Conservation (phyloP, 2,329 filamentous ascomycete species). For the Pseudogymnoascus sp. region DNA sequence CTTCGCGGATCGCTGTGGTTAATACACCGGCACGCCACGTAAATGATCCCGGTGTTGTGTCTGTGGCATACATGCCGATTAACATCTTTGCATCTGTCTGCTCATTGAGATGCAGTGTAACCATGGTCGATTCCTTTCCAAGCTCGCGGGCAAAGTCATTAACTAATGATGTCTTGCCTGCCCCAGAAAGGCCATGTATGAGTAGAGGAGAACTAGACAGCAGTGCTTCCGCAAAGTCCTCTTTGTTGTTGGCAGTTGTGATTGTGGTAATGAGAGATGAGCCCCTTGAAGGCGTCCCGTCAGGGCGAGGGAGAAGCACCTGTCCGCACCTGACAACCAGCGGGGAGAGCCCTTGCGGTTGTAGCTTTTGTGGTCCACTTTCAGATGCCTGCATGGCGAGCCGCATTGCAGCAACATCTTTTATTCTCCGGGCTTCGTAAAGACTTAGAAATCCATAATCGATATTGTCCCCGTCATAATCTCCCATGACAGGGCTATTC, state of each 20-base stretch:
- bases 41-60: slow-evolving; percentile 79
- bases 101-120: slow-evolving; percentile 93
- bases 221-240: slow-evolving; percentile 58
- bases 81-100: slow-evolving; percentile 97
- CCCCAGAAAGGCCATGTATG: slow-evolving; percentile 73
- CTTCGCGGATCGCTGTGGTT: slow-evolving; percentile 87
- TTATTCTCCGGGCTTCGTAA: slow-evolving; percentile 39
- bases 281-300: slow-evolving; percentile 37
- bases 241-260: slow-evolving; percentile 66
- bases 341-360: slow-evolving; percentile 42
- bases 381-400: neutral
- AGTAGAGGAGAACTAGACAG: slow-evolving; percentile 64
- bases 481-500: slow-evolving; percentile 52
- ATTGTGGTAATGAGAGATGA: slow-evolving; percentile 58
- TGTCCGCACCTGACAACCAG: slow-evolving; percentile 57
- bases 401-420: slow-evolving; percentile 16
- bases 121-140: slow-evolving; percentile 71
- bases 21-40: slow-evolving; percentile 87
- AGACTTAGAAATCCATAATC: slow-evolving; percentile 69
- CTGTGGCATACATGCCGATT: slow-evolving; percentile 87
- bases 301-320: slow-evolving; percentile 58
- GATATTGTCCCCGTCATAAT: slow-evolving; percentile 66
- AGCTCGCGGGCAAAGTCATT: slow-evolving; percentile 74
- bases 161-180: slow-evolving; percentile 82
- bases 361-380: slow-evolving; percentile 7